phyloP scores from a whole-genome alignment of 306 rosid species.

The Malus asiatica region DNA sequence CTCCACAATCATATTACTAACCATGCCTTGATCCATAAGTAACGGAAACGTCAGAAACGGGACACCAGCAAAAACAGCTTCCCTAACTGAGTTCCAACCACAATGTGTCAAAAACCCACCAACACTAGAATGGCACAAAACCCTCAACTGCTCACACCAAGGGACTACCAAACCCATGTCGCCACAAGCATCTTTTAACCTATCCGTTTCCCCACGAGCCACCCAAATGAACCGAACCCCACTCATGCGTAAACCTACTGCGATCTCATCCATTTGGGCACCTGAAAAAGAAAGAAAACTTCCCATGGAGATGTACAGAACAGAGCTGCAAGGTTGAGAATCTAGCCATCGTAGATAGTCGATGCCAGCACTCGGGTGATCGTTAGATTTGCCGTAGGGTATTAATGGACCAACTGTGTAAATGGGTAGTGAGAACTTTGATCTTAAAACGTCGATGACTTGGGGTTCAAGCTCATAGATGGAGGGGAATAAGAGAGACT shows the following conservation, averaged over 20 bases:
- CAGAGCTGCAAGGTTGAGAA: slow-evolving; percentile 32
- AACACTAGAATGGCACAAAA: slow-evolving; percentile 38
- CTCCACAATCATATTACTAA: slow-evolving; percentile 32
- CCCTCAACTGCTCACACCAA: slow-evolving; percentile 62
- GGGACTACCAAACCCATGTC: slow-evolving; percentile 26
- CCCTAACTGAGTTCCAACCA: slow-evolving; percentile 55
- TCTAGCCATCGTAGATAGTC: slow-evolving; percentile 35
- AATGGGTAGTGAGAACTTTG: slow-evolving; percentile 20
- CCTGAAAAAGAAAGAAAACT: slow-evolving; percentile 40
- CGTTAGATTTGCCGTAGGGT: slow-evolving; percentile 17
- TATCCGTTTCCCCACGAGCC: slow-evolving; percentile 15
- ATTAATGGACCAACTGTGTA: slow-evolving; percentile 44
- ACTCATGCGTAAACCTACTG: slow-evolving; percentile 20
- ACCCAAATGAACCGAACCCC: slow-evolving; percentile 46
- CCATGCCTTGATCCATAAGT: slow-evolving; percentile 32
- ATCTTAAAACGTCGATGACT: slow-evolving; percentile 25
- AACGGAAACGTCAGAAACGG: slow-evolving; percentile 49
- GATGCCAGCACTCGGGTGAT: not conserved
- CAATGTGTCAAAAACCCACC: slow-evolving; percentile 61
- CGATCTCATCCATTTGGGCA: slow-evolving; percentile 46
- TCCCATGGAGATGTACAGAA: slow-evolving; percentile 46
- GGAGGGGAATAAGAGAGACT: slow-evolving; percentile 32
- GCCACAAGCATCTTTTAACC: slow-evolving; percentile 30
- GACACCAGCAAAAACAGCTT: slow-evolving; percentile 48
- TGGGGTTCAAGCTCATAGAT: slow-evolving; percentile 39